Conservation (phyloP, 2,329 filamentous ascomycete species). For the Albophoma yamanashiensis region DNA sequence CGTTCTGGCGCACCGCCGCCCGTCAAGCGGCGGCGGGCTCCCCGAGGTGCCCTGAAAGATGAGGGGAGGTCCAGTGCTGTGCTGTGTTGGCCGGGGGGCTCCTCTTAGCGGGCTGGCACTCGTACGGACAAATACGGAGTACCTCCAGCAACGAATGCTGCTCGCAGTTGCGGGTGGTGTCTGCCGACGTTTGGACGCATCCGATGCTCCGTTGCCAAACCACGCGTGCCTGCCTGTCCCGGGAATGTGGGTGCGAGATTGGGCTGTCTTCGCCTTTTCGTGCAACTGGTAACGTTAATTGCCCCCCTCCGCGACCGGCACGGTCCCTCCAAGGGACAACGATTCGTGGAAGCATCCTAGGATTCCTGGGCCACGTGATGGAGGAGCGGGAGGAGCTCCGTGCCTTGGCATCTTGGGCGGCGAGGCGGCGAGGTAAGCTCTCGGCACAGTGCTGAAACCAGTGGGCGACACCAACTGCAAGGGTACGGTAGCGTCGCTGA, state of each 20-base stretch:
- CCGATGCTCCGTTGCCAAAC: neutral
- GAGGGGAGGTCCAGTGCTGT: too few relatives aligned
- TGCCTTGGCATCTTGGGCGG: too few relatives aligned
- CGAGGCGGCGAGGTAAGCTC: neutral
- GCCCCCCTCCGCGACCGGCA: neutral
- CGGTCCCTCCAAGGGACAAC: neutral
- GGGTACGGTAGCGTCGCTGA: neutral
- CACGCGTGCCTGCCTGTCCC: neutral
- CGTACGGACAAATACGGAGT: too few relatives aligned
- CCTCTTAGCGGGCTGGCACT: neutral
- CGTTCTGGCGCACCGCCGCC: neutral
- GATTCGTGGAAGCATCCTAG: neutral
- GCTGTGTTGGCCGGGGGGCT: too few relatives aligned
- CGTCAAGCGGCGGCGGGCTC: neutral
- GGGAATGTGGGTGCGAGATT: neutral
- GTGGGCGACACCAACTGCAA: neutral
- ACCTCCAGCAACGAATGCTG: too few relatives aligned
- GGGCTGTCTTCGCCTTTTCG: neutral
- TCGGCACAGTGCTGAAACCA: neutral
- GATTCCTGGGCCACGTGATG: neutral
- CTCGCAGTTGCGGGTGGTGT: too few relatives aligned
- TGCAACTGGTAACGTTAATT: neutral
- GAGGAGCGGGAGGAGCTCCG: neutral
- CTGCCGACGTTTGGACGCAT: neutral
- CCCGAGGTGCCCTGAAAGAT: too few relatives aligned